phyloP scores from a whole-genome alignment of 768 basidiomycete genomes.

The Xerocomus brunneocitrinus region DNA sequence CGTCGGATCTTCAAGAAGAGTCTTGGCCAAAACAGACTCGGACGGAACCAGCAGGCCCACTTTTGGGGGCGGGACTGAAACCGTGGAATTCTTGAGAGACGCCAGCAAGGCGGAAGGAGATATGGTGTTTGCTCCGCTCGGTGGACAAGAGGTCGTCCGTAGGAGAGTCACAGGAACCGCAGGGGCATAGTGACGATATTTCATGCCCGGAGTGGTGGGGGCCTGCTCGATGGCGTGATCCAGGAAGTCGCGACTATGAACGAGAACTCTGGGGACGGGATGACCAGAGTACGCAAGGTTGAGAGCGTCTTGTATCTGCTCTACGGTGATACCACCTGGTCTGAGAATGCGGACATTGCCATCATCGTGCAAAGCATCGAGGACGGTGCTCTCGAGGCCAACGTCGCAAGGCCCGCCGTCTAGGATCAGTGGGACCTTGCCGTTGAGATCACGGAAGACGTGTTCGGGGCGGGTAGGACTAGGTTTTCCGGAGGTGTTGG shows the following conservation, averaged over 20 bases:
- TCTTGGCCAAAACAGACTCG: slow-evolving; percentile 43
- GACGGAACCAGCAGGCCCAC: slow-evolving; percentile 68
- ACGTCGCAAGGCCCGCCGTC: slow-evolving; percentile 92
- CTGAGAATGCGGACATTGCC: slow-evolving; percentile 78
- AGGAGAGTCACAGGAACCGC: slow-evolving; percentile 79
- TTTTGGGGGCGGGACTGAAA: slow-evolving; percentile 26
- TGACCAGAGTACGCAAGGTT: slow-evolving; percentile 35
- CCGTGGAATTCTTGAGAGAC: slow-evolving; percentile 34
- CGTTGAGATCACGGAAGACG: slow-evolving; percentile 72
- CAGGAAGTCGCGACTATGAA: slow-evolving; percentile 73
- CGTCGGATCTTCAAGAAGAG: slow-evolving; percentile 28
- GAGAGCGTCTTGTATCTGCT: slow-evolving; percentile 69
- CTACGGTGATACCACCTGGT: slow-evolving; percentile 90
- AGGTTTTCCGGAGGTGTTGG: slow-evolving; percentile 91
- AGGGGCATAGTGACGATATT: slow-evolving; percentile 96
- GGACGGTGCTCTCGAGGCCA: slow-evolving; percentile 93
- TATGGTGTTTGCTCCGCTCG: slow-evolving; percentile 29
- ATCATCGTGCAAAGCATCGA: slow-evolving; percentile 77
- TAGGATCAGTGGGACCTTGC: slow-evolving; percentile 71
- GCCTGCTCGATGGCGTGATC: slow-evolving; percentile 66
- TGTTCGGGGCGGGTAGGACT: slow-evolving; percentile 89
- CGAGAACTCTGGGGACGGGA: slow-evolving; percentile 57
- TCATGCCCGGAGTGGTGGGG: slow-evolving; percentile 98
- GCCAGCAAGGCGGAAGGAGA: slow-evolving; percentile 37
- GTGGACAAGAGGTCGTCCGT: slow-evolving; percentile 44